phyloP scores from a whole-genome alignment of 1,139 yeast species.

The Nakaseomyces bracarensis region DNA sequence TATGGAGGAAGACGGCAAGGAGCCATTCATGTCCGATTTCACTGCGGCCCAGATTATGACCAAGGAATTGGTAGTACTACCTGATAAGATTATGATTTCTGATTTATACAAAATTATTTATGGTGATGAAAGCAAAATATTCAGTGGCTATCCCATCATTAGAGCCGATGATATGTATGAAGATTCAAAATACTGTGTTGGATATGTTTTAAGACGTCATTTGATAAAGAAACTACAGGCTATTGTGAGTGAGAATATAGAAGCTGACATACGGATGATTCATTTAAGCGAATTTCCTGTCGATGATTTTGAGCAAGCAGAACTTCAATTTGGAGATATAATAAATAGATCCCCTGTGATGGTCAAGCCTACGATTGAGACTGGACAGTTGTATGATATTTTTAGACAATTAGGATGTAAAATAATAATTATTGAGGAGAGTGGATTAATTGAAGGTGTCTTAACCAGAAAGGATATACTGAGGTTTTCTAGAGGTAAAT shows the following conservation, averaged over 20 bases:
- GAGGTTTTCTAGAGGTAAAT: constrained; percentile 35
- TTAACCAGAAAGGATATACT: constrained; percentile 63
- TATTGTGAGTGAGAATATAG: constrained; percentile 12
- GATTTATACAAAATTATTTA: constrained; percentile 28
- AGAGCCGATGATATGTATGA: constrained; percentile 22
- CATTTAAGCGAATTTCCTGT: constrained; percentile 17
- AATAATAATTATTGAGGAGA: constrained; percentile 53
- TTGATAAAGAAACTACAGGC: constrained; percentile 14
- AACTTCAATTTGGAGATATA: constrained; percentile 35
- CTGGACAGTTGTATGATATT: constrained; percentile 58
- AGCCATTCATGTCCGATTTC: constrained; percentile 40
- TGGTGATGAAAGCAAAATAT: constrained; percentile 14
- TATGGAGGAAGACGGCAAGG: constrained; percentile 63
- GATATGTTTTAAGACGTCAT: constrained; percentile 26
- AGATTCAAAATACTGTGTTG: constrained; percentile 23
- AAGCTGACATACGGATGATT: constrained; percentile 13
- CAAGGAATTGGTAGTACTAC: constrained; percentile 44
- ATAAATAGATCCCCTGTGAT: constrained; percentile 60
- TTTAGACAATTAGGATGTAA: constrained; percentile 80
- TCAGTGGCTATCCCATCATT: constrained; percentile 52
- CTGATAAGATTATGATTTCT: constrained; percentile 20
- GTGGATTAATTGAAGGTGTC: constrained; percentile 49
- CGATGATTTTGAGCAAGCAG: constrained; percentile 16
- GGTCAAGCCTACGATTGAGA: constrained; percentile 45
- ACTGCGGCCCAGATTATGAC: constrained; percentile 65